These are phyloP conservation scores for Zygosaccharomyces sapae DNA, from an alignment of 1,139 yeast genomes.

Conservation along the genomic window DNA sequence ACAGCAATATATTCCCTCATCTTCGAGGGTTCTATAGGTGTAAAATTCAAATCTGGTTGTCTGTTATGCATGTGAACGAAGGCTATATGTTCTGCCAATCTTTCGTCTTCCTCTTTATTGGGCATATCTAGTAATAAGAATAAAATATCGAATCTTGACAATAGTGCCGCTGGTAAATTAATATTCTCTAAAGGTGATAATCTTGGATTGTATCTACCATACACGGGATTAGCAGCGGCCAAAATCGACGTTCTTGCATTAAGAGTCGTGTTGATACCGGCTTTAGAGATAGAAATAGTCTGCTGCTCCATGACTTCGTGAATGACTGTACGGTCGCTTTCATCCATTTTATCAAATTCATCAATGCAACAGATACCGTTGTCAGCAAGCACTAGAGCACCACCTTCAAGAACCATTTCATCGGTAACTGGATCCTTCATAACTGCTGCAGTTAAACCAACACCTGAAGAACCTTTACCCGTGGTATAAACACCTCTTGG, in stretches of 20 bases:
- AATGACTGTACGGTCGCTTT: slow-evolving; percentile 91
- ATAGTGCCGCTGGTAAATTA: slow-evolving; percentile 91
- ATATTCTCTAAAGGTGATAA: slow-evolving; percentile 93
- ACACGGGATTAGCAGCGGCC: slow-evolving; percentile 97
- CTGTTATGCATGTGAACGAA: slow-evolving; percentile 90
- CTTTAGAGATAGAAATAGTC: slow-evolving; percentile 93
- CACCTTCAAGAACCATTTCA: slow-evolving; percentile 97
- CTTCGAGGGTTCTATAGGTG: slow-evolving; percentile 72
- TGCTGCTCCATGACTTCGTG: slow-evolving; percentile 99
- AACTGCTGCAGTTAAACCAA: slow-evolving; percentile 97
- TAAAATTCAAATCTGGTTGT: slow-evolving; percentile 75
- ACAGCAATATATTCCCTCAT: slow-evolving; percentile 84
- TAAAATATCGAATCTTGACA: slow-evolving; percentile 91
- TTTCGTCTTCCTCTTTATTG: slow-evolving; percentile 71
- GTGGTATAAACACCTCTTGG: slow-evolving; percentile 98
- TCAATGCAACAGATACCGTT: slow-evolving; percentile 98
- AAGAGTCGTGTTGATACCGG: slow-evolving; percentile 93
- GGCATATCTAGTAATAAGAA: slow-evolving; percentile 86
- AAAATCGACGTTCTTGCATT: slow-evolving; percentile 93
- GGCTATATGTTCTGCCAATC: slow-evolving; percentile 88
- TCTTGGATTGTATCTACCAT: slow-evolving; percentile 89
- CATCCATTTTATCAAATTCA: slow-evolving; percentile 99
- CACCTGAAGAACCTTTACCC: slow-evolving; percentile 98
- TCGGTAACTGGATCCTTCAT: slow-evolving; percentile 98
- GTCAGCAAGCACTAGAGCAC: slow-evolving; percentile 94